Conservation (phyloP, 2,329 filamentous ascomycete genomes). For the Ceratocystis diversiconidia region DNA sequence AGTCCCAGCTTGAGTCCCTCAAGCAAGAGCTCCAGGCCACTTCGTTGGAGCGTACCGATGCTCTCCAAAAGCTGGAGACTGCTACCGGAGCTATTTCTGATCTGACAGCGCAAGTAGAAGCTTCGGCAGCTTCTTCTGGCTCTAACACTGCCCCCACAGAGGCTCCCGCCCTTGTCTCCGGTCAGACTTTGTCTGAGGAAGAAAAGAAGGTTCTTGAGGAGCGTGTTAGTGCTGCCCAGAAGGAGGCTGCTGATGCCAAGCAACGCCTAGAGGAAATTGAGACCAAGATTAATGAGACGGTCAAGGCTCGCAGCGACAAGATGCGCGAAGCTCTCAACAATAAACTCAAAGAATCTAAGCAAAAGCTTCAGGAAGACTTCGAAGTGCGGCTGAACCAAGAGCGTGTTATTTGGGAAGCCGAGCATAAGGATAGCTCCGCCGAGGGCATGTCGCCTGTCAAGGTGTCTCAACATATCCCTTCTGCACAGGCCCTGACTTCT, state of each 20-base stretch:
- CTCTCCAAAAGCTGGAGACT: conserved; percentile 52
- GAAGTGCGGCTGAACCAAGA: conserved; percentile 45
- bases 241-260: conserved; percentile 50
- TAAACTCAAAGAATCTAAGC: conserved; percentile 53
- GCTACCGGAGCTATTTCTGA: conserved; percentile 51
- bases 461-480: conserved; percentile 16
- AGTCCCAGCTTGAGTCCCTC: conserved; percentile 11
- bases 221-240: conserved; percentile 45
- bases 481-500: conserved; percentile 25
- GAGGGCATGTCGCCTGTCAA: conserved; percentile 19
- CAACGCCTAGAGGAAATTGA: conserved; percentile 50
- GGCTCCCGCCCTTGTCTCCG: conserved; percentile 19
- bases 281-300: conserved; percentile 41
- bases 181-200: conserved; percentile 33
- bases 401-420: conserved; percentile 46
- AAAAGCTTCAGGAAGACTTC: conserved; percentile 36
- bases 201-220: conserved; percentile 49
- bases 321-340: conserved; percentile 56
- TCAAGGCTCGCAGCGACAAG: conserved; percentile 52
- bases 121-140: conserved; percentile 32
- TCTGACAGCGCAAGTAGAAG: conserved; percentile 44
- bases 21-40: conserved; percentile 51
- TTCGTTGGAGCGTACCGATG: conserved; percentile 50
- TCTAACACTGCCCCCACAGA: conserved; percentile 20
- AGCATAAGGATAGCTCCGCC: conserved; percentile 28